Evolutionary conservation across 495 filamentous ascomycete genomes (phyloP), one percentile per base, ranked within the genome.

Genomic region (Lentithecium fluviatile): DNA sequence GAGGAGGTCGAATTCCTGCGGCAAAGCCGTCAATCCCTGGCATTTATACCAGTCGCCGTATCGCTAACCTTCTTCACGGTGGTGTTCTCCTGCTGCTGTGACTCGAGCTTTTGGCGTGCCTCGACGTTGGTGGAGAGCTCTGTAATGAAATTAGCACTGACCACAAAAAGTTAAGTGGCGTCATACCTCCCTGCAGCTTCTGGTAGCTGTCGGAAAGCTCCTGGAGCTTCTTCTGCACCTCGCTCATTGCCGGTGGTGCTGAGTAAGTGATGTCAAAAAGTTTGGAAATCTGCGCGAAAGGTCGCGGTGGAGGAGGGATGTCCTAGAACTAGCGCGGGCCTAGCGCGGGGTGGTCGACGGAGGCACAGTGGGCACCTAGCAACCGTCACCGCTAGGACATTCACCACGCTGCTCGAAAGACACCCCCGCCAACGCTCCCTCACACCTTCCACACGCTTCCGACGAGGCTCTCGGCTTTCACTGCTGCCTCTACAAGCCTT

Each of bases 41-140:
- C 19, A 24, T 15, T 11, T 38, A 45, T 34, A 10, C 15, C 25
- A 34, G 0, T 0, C 17, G 15, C 2, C 19, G 21, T 6, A 6
- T 43, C 15, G 15, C 45, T 32, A 24, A 90, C 88, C 74, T 89
- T 89, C 71, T 96, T 85, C 0, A 98, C 94, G 21, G 86, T 85
- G 48, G 85, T 76, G 72, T 97, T 97, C 73, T 98, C 94, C 71
- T 96, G 88, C 64, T 88, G 85, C 74, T 98, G 94, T 24, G 90
- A 89, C 73, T 97, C 93, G 42, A 98, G 86, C 73, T 87, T 92
- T 75, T 98, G 91, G 43, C 90, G 84, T n/a, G 93, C 86, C 19
- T 85, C 78, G 45, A 97, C 80, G 21, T 83, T 75, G 45, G 81
- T 78, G 73, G 88, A 86, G 50, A 97, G 82, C 60, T 97, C 94